Base-by-base conservation (phyloP, 768 basidiomycete species). In the Russula compacta region DNA sequence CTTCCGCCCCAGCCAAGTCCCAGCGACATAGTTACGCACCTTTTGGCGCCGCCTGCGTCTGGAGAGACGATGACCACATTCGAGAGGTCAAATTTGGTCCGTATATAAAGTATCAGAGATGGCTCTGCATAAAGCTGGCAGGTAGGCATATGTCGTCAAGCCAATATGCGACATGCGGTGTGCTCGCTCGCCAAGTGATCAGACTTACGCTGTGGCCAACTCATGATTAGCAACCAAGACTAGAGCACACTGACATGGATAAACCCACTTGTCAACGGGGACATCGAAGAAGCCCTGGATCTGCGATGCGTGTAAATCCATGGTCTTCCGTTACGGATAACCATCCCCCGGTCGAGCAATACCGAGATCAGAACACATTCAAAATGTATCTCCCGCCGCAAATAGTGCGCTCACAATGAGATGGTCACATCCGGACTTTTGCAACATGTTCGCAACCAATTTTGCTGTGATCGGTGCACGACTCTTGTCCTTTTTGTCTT, bases 261-360 rank as follows among this genome's bases (percentile, higher is more conserved):
- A 9, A 2, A 84, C 92, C 82, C 72, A 95, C 92, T 99, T 98
- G 81, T 99, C 97, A 69, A 98, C 95, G 8, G 97, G 97, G 47
- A 98, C 95, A 73, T 98, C 95, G 74, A 99, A 99, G 78, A 99
- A 99, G 6, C 97, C 97, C 76, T 99, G 97, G 64, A 99, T 98
- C 71, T 99, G 97, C 2, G 93, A 95, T 36, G 97, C 97, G 71
- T 99, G 95, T 61, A 98, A 78, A 76, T 99, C 97, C 93, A 98
- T 97, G 9, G 95, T 98, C 92, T 95, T 17, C 95, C 97, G 91
- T 94, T 52, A 5, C 40, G 29, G 44, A 58, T 14, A 10, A 62
- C 60, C 57, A 60, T 59, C 39, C 50, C 50, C 40, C 19, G 35
- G 19, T 29, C 55, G 17, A 36, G 47, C 36, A 15, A 24, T 39